phyloP scores from a whole-genome alignment of 306 rosid species.

The Herpetospermum pedunculosum region DNA sequence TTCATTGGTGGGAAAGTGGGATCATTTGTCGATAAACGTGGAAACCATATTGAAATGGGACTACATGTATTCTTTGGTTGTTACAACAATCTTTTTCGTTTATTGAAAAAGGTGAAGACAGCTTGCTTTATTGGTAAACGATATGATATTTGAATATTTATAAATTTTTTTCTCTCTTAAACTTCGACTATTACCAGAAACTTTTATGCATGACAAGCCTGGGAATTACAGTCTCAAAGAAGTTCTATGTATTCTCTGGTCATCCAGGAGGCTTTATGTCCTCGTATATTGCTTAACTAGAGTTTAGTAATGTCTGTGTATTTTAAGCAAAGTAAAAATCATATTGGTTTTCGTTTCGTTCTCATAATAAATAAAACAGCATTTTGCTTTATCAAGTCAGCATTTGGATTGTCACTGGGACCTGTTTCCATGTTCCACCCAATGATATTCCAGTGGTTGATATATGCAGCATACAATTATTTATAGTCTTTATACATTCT shows the following conservation, averaged over 20 bases:
- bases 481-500: not conserved
- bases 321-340: not conserved
- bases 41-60: slow-evolving; percentile 99
- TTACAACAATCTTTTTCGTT: slow-evolving; percentile 90
- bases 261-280: not conserved
- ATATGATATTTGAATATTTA: not conserved
- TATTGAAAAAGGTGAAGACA: slow-evolving; percentile 75
- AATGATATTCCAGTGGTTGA: not conserved
- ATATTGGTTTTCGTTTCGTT: not conserved
- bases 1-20: slow-evolving; percentile 98
- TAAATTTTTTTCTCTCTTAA: not conserved
- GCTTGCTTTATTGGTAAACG: not conserved
- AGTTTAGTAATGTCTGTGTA: not conserved
- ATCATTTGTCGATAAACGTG: slow-evolving; percentile 78
- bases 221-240: not conserved
- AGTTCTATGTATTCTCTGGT: not conserved
- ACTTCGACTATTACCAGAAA: not conserved
- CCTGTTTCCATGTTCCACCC: not conserved
- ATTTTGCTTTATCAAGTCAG: not conserved
- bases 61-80: slow-evolving; percentile 96
- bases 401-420: not conserved
- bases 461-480: not conserved
- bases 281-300: not conserved
- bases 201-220: not conserved
- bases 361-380: not conserved